Percentiles rank a stretch among this genome's conserved stretches.
These are phyloP conservation scores for Eutrema salsugineum DNA, from an alignment of 441 rosid genomes.

Conservation along the genomic window DNA sequence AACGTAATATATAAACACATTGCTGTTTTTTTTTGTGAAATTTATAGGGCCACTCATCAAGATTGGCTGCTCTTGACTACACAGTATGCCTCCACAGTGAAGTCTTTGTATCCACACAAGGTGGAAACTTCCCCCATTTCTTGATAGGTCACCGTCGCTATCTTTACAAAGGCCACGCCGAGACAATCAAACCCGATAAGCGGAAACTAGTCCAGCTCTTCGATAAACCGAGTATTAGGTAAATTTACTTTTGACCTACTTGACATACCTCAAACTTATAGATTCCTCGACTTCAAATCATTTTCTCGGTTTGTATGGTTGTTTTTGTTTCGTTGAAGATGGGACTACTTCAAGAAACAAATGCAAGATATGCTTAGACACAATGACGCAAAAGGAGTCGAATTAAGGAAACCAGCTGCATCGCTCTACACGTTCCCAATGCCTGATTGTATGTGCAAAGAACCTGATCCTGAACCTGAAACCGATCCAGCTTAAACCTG, in stretches of 20 bases:
- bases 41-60: slow-evolving; percentile 73
- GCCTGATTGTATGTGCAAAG: slow-evolving; percentile 97
- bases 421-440: slow-evolving; percentile 88
- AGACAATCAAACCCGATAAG: slow-evolving; percentile 89
- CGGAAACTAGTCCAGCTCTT: slow-evolving; percentile 80
- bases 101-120: slow-evolving; percentile 96
- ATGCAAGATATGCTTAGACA: slow-evolving; percentile 78
- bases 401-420: slow-evolving; percentile 59
- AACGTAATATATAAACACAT: neutral
- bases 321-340: slow-evolving; percentile 38
- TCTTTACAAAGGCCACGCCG: slow-evolving; percentile 85
- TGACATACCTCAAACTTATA: neutral
- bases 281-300: neutral
- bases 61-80: slow-evolving; percentile 96
- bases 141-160: slow-evolving; percentile 94
- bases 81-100: slow-evolving; percentile 93
- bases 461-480: slow-evolving; percentile 29
- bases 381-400: slow-evolving; percentile 74
- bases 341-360: slow-evolving; percentile 78
- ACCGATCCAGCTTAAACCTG: neutral
- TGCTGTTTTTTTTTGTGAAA: neutral
- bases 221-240: slow-evolving; percentile 78
- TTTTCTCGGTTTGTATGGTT: neutral
- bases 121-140: slow-evolving; percentile 98
- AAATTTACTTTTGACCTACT: slow-evolving; percentile 1